These are phyloP conservation scores for Talaromyces trachyspermus DNA, from an alignment of 495 filamentous ascomycete genomes.

Conservation along the genomic window DNA sequence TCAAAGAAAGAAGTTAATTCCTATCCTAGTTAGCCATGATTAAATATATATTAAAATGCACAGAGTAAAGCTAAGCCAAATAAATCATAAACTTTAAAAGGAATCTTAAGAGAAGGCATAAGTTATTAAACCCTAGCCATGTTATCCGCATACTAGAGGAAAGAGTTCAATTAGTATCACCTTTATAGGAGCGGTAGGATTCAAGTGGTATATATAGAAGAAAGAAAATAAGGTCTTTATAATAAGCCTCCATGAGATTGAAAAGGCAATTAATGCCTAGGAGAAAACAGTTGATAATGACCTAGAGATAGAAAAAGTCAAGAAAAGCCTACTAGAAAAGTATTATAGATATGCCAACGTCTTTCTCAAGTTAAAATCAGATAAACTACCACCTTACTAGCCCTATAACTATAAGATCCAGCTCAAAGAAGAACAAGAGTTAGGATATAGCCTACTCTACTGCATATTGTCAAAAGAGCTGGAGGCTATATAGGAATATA, in stretches of 20 bases:
- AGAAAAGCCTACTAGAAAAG: background rate
- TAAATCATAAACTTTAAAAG: no score
- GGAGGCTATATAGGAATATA: slow-evolving; percentile 10
- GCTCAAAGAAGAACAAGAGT: background rate
- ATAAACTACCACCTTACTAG: slow-evolving; percentile 7
- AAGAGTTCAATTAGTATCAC: background rate
- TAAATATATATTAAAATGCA: no score
- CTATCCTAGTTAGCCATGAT: no score
- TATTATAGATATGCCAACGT: slow-evolving; percentile 5
- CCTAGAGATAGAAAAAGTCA: background rate
- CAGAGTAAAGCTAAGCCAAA: no score
- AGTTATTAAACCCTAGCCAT: no score
- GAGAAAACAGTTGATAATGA: background rate
- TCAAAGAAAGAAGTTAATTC: no score
- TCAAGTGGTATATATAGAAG: background rate
- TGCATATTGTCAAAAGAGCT: slow-evolving; percentile 18
- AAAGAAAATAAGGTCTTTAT: slow-evolving; percentile 3
- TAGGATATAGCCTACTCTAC: slow-evolving; percentile 16
- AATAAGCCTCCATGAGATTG: slow-evolving; percentile 1
- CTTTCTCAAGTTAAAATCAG: background rate
- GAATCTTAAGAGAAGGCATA: no score
- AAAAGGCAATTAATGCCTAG: background rate
- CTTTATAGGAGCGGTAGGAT: background rate
- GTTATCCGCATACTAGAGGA: no score
- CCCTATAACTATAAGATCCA: slow-evolving; percentile 11